phyloP scores from a whole-genome alignment of 371 early-diverging fungal species.

The Mortierella sp. region DNA sequence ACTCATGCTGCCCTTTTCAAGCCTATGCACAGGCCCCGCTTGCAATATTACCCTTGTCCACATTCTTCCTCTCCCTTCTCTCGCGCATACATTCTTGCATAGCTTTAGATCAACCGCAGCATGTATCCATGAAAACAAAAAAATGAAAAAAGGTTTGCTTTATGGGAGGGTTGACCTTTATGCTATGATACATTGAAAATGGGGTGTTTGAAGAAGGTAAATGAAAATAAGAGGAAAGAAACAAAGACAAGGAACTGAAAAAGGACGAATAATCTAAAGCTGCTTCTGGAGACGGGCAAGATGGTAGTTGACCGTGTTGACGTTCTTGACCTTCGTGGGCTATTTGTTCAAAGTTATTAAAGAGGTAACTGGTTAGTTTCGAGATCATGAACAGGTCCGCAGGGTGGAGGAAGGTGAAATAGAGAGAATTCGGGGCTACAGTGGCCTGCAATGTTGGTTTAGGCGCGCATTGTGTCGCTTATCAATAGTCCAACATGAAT shows the following conservation, averaged over 20 bases:
- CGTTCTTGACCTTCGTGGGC: slow-evolving; percentile 65
- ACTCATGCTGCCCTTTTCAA: neutral
- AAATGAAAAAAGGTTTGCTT: neutral
- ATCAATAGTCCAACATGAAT: neutral
- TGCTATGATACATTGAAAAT: slow-evolving; percentile 26
- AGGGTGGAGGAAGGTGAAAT: neutral
- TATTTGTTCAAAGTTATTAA: slow-evolving; percentile 25
- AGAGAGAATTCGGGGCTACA: neutral
- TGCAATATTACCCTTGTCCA: neutral
- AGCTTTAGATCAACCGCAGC: neutral
- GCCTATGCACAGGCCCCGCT: neutral
- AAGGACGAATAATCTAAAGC: slow-evolving; percentile 52
- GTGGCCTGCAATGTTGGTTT: neutral
- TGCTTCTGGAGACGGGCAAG: slow-evolving; percentile 78
- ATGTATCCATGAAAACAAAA: neutral
- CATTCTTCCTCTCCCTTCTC: neutral
- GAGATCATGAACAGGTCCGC: neutral
- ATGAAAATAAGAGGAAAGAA: slow-evolving; percentile 2
- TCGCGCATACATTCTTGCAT: neutral
- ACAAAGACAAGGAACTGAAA: neutral
- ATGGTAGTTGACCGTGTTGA: slow-evolving; percentile 76
- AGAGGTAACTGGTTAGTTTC: neutral
- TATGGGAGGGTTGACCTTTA: neutral
- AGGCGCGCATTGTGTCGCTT: too few relatives aligned
- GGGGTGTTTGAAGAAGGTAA: slow-evolving; percentile 9